Evolutionary conservation across 805 yeast genomes (phyloP).

Genomic region (Spathaspora arborariae): DNA sequence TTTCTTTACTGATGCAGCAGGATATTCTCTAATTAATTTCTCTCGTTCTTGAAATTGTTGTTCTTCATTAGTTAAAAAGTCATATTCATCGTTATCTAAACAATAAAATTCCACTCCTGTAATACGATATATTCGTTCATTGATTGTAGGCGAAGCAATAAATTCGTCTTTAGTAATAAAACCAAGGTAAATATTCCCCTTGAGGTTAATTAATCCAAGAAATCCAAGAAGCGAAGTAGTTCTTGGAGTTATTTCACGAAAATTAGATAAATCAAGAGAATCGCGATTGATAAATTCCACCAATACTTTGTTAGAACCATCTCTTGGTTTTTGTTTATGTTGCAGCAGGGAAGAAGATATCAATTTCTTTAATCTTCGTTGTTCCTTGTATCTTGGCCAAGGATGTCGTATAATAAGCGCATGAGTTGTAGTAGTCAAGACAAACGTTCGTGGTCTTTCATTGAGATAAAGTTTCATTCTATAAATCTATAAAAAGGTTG

Average conservation of each 20-base stretch:
- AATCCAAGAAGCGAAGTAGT: constrained; percentile 44
- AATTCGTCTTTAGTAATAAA: constrained; percentile 52
- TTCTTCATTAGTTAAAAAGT: constrained; percentile 20
- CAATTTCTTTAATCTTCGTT: constrained; percentile 3
- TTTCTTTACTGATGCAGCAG: constrained; percentile 43
- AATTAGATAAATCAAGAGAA: constrained; percentile 35
- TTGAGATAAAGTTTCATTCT: constrained; percentile 62
- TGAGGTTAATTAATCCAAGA: constrained; percentile 56
- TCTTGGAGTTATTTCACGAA: constrained; percentile 39
- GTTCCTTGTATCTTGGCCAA: constrained; percentile 21
- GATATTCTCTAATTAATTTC: constrained; percentile 23
- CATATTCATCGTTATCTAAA: constrained; percentile 54
- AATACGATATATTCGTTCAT: constrained; percentile 51
- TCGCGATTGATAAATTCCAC: constrained; percentile 52
- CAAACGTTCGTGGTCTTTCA: constrained; percentile 64
- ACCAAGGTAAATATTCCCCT: constrained; percentile 53
- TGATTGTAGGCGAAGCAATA: constrained; percentile 57
- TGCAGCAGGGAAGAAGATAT: constrained; percentile 12
- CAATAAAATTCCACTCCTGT: constrained; percentile 65
- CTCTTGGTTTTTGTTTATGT: constrained; percentile 19
- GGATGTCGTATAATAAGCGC: constrained; percentile 60
- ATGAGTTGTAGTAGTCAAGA: constrained; percentile 54
- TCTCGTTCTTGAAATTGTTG: constrained; percentile 29
- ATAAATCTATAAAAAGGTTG: neutral
- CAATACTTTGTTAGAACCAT: constrained; percentile 23